Conservation (phyloP, 2,329 filamentous ascomycete genomes). For the Cordyceps tenuipes region DNA sequence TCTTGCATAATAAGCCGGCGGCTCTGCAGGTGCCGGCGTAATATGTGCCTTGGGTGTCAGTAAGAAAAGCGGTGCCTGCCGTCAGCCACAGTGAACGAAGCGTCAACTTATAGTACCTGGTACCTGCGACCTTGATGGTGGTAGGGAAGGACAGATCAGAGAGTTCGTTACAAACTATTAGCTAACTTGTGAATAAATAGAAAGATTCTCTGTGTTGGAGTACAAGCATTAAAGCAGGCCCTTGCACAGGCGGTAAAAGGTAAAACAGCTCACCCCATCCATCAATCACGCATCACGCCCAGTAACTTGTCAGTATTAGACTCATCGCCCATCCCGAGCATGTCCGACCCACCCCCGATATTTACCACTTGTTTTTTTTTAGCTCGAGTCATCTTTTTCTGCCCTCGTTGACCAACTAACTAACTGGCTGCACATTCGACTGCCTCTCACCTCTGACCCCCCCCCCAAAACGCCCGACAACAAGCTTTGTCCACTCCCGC, state of each 20-base stretch:
- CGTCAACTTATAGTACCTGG: no score
- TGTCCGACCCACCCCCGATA: constrained; percentile 12
- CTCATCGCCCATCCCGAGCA: constrained; percentile 7
- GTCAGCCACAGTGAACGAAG: not conserved
- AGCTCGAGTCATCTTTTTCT: not conserved
- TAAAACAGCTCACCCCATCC: constrained; percentile 9
- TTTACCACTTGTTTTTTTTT: constrained; percentile 7
- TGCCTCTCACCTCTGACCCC: not conserved
- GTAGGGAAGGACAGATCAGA: no score
- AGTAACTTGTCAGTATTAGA: no score
- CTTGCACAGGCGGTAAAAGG: not conserved
- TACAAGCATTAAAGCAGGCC: not conserved
- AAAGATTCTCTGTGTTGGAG: no score
- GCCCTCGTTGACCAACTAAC: not conserved
- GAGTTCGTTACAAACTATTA: no score
- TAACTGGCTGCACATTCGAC: not conserved
- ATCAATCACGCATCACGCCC: not conserved
- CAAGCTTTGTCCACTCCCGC: constrained; percentile 1
- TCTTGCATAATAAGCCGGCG: constrained; percentile 6
- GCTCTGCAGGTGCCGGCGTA: constrained; percentile 4
- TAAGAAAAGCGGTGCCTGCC: constrained; percentile 11
- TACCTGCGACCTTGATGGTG: no score
- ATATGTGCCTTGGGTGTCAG: constrained; percentile 3
- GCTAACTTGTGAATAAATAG: no score
- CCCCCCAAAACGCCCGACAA: not conserved